Base-by-base conservation (phyloP, 148 eudicot species). In the Vaccinium macrocarpon region DNA sequence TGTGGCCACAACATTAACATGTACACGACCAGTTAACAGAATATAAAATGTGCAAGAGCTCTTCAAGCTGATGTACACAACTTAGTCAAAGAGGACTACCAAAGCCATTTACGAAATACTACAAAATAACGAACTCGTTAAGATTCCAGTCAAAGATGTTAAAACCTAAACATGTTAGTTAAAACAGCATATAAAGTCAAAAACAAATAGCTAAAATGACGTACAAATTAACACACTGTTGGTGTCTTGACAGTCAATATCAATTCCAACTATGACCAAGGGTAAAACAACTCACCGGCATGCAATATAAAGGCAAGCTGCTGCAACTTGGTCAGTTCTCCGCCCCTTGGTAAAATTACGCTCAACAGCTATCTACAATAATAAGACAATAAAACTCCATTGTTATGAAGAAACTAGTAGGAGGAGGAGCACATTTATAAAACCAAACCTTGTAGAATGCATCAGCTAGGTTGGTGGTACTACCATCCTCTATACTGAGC, bases 271-370 rank as follows among this genome's bases (percentile, higher is more conserved):
- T 80, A 57, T 21, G 70, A 13, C 27, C 18, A 19, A 61, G 73
- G 73, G 52, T 5, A 66, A 81, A 66, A 64, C 14, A 49, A 48
- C 91, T 86, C 82, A 91, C 92, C 92, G 88, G 75, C 93, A 91
- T 46, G 89, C 87, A 78, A 91, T 91, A 86, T 91, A 91, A 74
- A 91, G 93, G 81, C 93, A 91, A 50, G 91, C 90, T 76, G 92
- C 92, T 66, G 84, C 88, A 84, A 91, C 93, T 46, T 72, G 92
- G 1, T 91, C 91, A 75, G 83, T 85, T 84, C 86, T 87, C 61
- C 93, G 91, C 32, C 92, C 93, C 56, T 88, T 88, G 7, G 90
- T 86, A 82, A 90, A 91, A 79, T 84, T 84, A 82, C 85, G 84
- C 82, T 87, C 90, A 32, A 91, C 77, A 55, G 93, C 93, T 50